phyloP scores from a whole-genome alignment of 108 stramenopile species.

The Chaetoceros tenuissimus region DNA sequence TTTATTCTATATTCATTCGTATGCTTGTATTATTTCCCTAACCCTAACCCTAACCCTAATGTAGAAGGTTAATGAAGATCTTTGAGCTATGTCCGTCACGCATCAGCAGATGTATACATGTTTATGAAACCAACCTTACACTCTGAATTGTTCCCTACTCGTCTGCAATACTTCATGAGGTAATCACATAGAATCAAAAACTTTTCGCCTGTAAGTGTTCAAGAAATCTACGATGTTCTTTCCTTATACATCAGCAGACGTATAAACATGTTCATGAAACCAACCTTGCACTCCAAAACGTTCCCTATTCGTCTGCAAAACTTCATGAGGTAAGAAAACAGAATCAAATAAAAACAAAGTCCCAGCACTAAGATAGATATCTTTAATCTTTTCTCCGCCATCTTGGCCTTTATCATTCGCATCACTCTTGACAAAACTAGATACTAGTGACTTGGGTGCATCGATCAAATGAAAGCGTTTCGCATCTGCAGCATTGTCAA shows the following conservation, averaged over 20 bases:
- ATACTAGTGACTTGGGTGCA: conserved; percentile 5
- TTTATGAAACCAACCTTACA: conserved; percentile 7
- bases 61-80: too few relatives aligned
- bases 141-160: background rate
- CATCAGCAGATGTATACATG: background rate
- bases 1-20: too few relatives aligned
- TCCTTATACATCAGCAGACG: too few relatives aligned
- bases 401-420: background rate
- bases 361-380: conserved; percentile 9
- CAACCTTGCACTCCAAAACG: conserved; percentile 4
- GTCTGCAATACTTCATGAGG: conserved; percentile 13
- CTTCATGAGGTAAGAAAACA: conserved; percentile 13
- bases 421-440: background rate
- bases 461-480: conserved; percentile 9
- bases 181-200: conserved; percentile 10
- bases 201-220: too few relatives aligned
- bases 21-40: too few relatives aligned
- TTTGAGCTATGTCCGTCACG: too few relatives aligned
- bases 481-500: background rate
- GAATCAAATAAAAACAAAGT: conserved; percentile 14
- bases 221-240: too few relatives aligned
- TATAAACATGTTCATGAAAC: background rate
- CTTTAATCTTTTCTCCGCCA: background rate
- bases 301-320: conserved; percentile 1
- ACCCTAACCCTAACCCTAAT: too few relatives aligned